Evolutionary conservation across 257 asterid species (phyloP), one percentile per base, ranked within the genome.

Genomic region (Voacanga thouarsii): DNA sequence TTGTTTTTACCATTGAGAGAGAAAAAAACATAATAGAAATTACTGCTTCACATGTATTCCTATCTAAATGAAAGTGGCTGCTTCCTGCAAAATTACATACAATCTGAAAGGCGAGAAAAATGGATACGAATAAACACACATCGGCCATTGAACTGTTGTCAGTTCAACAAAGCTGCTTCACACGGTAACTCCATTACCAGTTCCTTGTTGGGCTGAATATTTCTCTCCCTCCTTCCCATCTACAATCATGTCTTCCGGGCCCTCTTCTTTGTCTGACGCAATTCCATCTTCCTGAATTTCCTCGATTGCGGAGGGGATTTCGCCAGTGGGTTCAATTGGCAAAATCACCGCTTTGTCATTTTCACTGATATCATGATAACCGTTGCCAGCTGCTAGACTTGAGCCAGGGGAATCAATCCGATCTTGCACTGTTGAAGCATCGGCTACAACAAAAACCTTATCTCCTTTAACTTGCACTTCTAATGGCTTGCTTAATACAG

Each of bases 401-500:
- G 82, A 59, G 78, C 44, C 66, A 71, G 61, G 26, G n/a, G 67
- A 44, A 63, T 79, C 77, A 76, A 53, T 77, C 67, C 23, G 82
- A 67, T 79, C 75, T 57, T 71, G 57, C 50, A 74, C 75, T 60
- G 53, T 76, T 26, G 50, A 21, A 67, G 74, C 69, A 6, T 74
- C 39, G 11, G 37, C 33, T 37, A 76, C 3, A 51, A 53, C 18
- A 45, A 85, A 75, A 79, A 75, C 74, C 77, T 83, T 75, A 55
- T 74, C 82, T 60, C 61, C 87, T 80, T 30, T 71, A 21, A 50
- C 66, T 30, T 66, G 85, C 26, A 81, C 91, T 80, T 83, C 81
- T 26, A 7, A 30, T 12, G 77, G 56, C 80, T 75, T 78, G 70
- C 82, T 85, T 59, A 81, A 75, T 47, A 79, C 74, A 70, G 83